Conservation (phyloP, 352 stramenopile genomes). For the Pythium graminicola region DNA sequence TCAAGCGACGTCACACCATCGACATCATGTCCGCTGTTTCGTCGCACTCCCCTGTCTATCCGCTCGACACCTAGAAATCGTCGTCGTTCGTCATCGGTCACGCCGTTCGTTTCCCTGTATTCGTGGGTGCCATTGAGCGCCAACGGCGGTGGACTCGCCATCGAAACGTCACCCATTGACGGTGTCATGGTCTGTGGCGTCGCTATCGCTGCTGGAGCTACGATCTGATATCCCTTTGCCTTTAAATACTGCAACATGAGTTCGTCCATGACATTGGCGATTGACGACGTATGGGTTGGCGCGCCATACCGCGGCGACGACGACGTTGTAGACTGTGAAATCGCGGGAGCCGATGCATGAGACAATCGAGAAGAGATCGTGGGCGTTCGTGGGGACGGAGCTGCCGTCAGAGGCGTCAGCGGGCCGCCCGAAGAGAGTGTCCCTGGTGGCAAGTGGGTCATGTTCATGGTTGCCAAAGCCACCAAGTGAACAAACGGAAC, state of each 20-base stretch:
- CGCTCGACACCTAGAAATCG: constrained; percentile 28
- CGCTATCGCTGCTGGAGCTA: constrained; percentile 3
- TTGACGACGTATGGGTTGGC: not conserved
- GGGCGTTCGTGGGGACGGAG: not conserved
- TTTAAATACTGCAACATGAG: constrained; percentile 66
- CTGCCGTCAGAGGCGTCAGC: not conserved
- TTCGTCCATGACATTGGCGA: constrained; percentile 47
- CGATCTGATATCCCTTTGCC: constrained; percentile 45
- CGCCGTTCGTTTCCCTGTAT: not conserved
- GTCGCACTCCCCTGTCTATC: constrained; percentile 3
- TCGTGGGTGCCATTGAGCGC: constrained; percentile 5
- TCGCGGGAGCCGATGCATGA: not conserved
- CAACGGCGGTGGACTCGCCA: constrained; percentile 6
- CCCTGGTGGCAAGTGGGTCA: constrained; percentile 9
- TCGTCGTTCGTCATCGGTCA: constrained; percentile 24
- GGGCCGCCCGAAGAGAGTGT: not conserved
- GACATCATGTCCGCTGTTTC: not conserved
- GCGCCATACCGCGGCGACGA: not conserved
- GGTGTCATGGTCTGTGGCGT: not conserved
- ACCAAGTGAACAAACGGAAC: not conserved
- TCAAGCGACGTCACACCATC: constrained; percentile 30
- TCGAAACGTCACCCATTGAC: constrained; percentile 17
- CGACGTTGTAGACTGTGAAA: not conserved
- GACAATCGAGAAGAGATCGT: not conserved
- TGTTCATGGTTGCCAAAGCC: constrained; percentile 10